phyloP scores from a whole-genome alignment of 1,139 yeast genomes.

The Hyphopichia pseudoburtonii region DNA sequence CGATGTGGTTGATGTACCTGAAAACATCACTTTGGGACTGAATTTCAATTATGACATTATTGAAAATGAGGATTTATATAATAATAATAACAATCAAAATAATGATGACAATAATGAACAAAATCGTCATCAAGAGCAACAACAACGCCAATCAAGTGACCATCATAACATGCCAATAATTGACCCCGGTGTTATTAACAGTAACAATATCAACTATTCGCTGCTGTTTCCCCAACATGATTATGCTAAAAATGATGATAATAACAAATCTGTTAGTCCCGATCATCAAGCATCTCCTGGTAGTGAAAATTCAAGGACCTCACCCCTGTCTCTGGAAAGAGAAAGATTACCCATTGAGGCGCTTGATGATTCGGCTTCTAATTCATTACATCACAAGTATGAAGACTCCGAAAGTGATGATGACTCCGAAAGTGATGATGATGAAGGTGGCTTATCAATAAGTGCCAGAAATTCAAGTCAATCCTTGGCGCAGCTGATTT shows the following conservation, averaged over 20 bases:
- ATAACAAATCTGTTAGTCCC: slow-evolving; percentile 4
- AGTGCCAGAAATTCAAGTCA: slow-evolving; percentile 44
- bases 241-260: not conserved
- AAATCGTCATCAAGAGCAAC: not conserved
- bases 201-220: slow-evolving; percentile 10
- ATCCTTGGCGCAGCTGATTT: slow-evolving; percentile 48
- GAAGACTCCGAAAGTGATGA: slow-evolving; percentile 22
- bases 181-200: slow-evolving; percentile 20
- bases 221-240: slow-evolving; percentile 4
- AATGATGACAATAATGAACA: not conserved
- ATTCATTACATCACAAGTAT: slow-evolving; percentile 7
- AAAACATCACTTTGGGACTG: slow-evolving; percentile 41
- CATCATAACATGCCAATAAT: slow-evolving; percentile 21
- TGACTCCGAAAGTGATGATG: slow-evolving; percentile 17
- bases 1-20: slow-evolving; percentile 48
- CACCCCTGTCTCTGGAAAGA: slow-evolving; percentile 2
- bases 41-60: slow-evolving; percentile 39
- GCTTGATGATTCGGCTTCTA: slow-evolving; percentile 16
- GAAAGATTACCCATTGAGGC: slow-evolving; percentile 6
- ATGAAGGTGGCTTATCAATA: slow-evolving; percentile 41
- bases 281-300: no score
- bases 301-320: no score
- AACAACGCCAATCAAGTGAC: not conserved
- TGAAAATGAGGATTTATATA: slow-evolving; percentile 17
- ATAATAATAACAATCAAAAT: not conserved